Evolutionary conservation across 2,329 filamentous ascomycete genomes (phyloP), one percentile per base, ranked within the genome.

Genomic region (Aspergillus niger): DNA sequence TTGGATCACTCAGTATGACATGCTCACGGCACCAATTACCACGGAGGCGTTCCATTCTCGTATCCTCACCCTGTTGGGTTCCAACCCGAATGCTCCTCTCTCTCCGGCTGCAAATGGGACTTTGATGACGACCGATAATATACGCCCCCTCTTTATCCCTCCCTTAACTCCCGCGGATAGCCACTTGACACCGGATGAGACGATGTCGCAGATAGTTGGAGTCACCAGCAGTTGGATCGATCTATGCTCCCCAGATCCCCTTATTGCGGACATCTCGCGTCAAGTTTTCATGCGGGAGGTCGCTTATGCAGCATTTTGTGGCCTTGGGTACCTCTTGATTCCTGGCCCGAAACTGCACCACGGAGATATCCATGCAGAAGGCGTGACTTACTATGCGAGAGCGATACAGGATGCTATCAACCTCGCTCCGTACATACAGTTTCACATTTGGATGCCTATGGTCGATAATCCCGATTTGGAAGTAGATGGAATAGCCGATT

Each of bases 231-330:
- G 91, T 5, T 98, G 94, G 94, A 94, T 97, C 66, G 93, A 98
- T 72, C 80, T 98, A 11, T 89, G 89, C 69, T 96, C 93, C 2
- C 79, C 87, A 1, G 90, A 97, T 74, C 91, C 92, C 6, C 77
- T 94, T 63, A 88, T 98, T 64, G 88, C 92, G 7, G 91, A 91
- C 74, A 84, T 98, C 60, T 97, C 94, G 38, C 87, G 91, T 48
- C 94, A 97, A 77, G 90, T 96, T 6, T 82, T 99, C 64, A 92
- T 92, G 73, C 83, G 97, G 41, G 95, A 99, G 74, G 85, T 98
- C 51, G 91, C 92, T 52, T 99, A 97, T 78, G 95, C 96, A 65
- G 93, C 92, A 64, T 99, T 98, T 78, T 97, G 92, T 71, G 96
- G 96, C 38, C 85, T 95, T 51, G 87, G 88, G 58, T 96, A 90